These are phyloP conservation scores for Mortierella polycephala DNA, from an alignment of 371 early-diverging fungal species.

Conservation along the genomic window DNA sequence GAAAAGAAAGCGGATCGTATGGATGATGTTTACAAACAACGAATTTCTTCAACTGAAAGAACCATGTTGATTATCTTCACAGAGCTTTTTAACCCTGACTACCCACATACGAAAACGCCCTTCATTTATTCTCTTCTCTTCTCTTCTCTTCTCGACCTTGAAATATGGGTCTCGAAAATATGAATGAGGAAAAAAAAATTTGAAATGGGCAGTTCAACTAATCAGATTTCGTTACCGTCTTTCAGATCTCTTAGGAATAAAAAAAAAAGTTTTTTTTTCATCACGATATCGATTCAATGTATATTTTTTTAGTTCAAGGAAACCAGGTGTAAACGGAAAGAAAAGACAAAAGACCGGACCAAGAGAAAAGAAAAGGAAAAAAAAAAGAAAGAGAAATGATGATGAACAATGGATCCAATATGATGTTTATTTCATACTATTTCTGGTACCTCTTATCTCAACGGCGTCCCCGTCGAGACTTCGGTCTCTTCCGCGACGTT, in stretches of 20 bases:
- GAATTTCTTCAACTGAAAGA: constrained; percentile 58
- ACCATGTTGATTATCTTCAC: constrained; percentile 56
- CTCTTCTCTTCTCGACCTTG: not conserved
- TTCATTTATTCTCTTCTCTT: not conserved
- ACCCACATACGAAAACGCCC: constrained; percentile 7
- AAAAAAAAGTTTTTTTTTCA: too few relatives aligned
- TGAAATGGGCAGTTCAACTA: constrained; percentile 3
- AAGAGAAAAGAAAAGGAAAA: too few relatives aligned
- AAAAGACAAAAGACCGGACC: too few relatives aligned
- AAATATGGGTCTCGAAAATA: not conserved
- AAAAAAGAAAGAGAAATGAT: not conserved
- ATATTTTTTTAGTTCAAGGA: too few relatives aligned
- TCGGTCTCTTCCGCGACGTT: constrained; percentile 48
- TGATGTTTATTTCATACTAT: constrained; percentile 46
- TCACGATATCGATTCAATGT: too few relatives aligned
- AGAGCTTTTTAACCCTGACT: constrained; percentile 59
- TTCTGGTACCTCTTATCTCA: constrained; percentile 55
- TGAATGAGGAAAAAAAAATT: not conserved
- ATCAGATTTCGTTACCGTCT: not conserved
- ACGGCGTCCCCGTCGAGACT: constrained; percentile 51
- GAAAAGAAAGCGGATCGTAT: constrained; percentile 10
- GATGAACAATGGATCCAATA: constrained; percentile 23
- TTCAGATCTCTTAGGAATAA: not conserved
- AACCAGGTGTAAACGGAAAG: too few relatives aligned
- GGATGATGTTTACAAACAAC: constrained; percentile 56